A percentile compares a stretch with the other conserved stretches of the same genome.
Conservation (phyloP, 768 basidiomycete species). For the Hericium erinaceus region DNA sequence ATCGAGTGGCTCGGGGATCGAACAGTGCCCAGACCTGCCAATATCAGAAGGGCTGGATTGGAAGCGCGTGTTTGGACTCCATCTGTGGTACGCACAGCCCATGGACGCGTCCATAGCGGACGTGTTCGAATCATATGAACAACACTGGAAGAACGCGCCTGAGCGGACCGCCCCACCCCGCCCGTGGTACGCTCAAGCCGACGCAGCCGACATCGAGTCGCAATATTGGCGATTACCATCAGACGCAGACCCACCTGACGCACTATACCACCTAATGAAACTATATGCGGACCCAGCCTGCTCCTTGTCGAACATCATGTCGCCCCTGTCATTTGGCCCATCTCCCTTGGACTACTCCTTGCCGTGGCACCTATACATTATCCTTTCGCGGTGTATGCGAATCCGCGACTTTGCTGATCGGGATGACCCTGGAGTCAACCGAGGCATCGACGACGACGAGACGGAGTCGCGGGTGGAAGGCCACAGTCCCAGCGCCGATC, state of each 20-base stretch:
- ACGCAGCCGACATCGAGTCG: conserved; percentile 12
- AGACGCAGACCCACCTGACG: conserved; percentile 48
- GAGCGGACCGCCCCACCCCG: conserved; percentile 41
- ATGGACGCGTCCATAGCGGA: conserved; percentile 63
- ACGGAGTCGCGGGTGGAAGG: conserved; percentile 52
- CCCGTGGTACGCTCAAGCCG: conserved; percentile 46
- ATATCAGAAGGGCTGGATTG: conserved; percentile 77
- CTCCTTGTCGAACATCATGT: conserved; percentile 59
- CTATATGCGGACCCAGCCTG: conserved; percentile 65
- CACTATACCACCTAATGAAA: conserved; percentile 72
- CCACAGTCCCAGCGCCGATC: conserved; percentile 76
- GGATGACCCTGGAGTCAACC: conserved; percentile 32
- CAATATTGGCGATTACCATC: conserved; percentile 35
- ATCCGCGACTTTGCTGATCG: conserved; percentile 87
- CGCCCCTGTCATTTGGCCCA: conserved; percentile 65
- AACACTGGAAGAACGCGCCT: conserved; percentile 27
- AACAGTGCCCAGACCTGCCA: conserved; percentile 47
- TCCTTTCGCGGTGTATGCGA: conserved; percentile 76
- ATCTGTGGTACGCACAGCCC: conserved; percentile 79
- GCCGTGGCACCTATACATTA: conserved; percentile 87
- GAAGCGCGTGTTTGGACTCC: conserved; percentile 87
- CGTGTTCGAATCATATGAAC: conserved; percentile 55
- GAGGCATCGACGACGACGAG: conserved; percentile 27
- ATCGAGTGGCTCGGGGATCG: conserved; percentile 39
- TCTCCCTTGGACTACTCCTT: conserved; percentile 76